Conservation (phyloP, 2,329 filamentous ascomycete genomes). For the Fusarium nanum region DNA sequence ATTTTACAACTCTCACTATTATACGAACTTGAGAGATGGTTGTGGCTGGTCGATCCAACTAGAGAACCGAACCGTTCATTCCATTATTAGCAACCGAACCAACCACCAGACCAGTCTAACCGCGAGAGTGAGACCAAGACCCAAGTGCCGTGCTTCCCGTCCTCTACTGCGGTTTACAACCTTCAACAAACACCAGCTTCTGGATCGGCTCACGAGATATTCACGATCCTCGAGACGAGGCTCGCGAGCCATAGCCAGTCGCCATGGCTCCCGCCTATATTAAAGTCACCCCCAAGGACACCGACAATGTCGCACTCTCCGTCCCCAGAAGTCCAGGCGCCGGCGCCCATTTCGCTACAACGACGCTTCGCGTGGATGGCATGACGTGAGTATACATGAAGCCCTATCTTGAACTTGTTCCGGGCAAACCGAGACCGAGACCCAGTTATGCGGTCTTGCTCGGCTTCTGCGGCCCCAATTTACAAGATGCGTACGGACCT, state of each 20-base stretch:
- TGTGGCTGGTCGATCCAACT: conserved; percentile 37
- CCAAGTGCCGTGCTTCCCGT: conserved; percentile 25
- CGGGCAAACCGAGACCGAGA: conserved; percentile 36
- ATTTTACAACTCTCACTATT: conserved; percentile 8
- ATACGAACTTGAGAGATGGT: conserved; percentile 42
- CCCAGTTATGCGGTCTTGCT: conserved; percentile 12
- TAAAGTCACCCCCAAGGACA: conserved; percentile 58
- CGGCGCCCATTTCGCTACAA: conserved; percentile 81
- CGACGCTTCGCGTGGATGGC: conserved; percentile 89
- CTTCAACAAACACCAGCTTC: conserved; percentile 17
- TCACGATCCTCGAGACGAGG: conserved; percentile 31
- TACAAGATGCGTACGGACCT: conserved; percentile 4
- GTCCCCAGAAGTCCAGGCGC: conserved; percentile 49
- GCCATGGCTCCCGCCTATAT: conserved; percentile 65
- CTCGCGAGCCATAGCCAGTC: conserved; percentile 30
- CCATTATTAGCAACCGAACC: conserved; percentile 36
- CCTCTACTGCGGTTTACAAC: conserved; percentile 5
- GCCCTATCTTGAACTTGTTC: conserved; percentile 16
- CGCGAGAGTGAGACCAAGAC: conserved; percentile 23
- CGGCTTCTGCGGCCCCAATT: conserved; percentile 1
- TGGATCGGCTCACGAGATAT: conserved; percentile 51
- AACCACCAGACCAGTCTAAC: conserved; percentile 33
- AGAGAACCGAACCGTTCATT: conserved; percentile 25
- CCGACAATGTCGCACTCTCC: conserved; percentile 48
- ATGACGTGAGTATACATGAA: conserved; percentile 71